Evolutionary conservation across 805 yeast species (phyloP).

Genomic region (Lachancea nothofagi): DNA sequence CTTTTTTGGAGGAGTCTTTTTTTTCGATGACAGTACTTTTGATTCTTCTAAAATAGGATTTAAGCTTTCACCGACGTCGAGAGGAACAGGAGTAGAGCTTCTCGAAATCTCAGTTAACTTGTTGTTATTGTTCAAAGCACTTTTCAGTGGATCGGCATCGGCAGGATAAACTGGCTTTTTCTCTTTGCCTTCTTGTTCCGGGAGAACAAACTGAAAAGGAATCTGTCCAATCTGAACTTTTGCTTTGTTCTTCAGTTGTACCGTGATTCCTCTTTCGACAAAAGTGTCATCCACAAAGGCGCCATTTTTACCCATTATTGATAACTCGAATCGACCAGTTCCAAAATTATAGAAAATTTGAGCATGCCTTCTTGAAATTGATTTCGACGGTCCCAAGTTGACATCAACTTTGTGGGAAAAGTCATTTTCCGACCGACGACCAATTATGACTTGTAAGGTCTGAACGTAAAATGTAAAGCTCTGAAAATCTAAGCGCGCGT

Average conservation of each 20-base stretch:
- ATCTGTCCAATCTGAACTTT: constrained; percentile 92
- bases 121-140: constrained; percentile 39
- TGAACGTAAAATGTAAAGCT: constrained; percentile 93
- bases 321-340: constrained; percentile 86
- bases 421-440: constrained; percentile 78
- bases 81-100: constrained; percentile 11
- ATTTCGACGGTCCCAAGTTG: constrained; percentile 86
- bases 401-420: constrained; percentile 76
- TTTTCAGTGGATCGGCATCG: constrained; percentile 54
- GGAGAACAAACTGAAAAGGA: constrained; percentile 80
- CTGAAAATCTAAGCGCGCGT: constrained; percentile 82
- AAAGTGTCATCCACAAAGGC: constrained; percentile 92
- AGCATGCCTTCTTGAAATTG: constrained; percentile 91
- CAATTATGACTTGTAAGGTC: constrained; percentile 87
- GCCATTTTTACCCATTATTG: constrained; percentile 91
- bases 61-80: constrained; percentile 14
- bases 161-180: constrained; percentile 49
- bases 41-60: constrained; percentile 41
- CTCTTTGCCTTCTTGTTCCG: constrained; percentile 46
- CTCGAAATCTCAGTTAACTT: constrained; percentile 12
- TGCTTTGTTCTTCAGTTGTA: constrained; percentile 75
- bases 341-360: constrained; percentile 95
- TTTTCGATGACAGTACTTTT: constrained; percentile 40
- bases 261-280: constrained; percentile 86
- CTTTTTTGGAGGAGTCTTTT: constrained; percentile 37